Conservation (phyloP, 257 asterid genomes). For the Penstemon barbatus region DNA sequence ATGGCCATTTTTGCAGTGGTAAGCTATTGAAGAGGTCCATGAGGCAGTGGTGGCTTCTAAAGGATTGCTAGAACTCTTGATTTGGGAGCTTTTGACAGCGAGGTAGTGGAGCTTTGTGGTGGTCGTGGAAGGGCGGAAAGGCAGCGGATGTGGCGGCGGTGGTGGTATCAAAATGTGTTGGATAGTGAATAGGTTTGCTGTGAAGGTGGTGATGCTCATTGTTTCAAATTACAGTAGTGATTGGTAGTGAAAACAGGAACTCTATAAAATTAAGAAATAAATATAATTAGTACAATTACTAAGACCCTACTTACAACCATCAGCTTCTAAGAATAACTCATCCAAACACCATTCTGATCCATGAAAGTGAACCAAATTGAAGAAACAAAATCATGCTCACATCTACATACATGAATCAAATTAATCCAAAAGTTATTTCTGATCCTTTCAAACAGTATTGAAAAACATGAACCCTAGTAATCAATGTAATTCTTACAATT, state of each 20-base stretch:
- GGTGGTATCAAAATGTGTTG: slow-evolving; percentile 9
- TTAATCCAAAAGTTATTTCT: no score
- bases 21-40: slow-evolving; percentile 74
- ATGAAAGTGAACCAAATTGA: no score
- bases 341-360: no score
- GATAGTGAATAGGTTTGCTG: slow-evolving; percentile 20
- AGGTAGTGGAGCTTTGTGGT: slow-evolving; percentile 18
- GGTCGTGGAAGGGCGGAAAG: slow-evolving; percentile 19
- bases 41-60: slow-evolving; percentile 48
- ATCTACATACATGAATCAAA: no score
- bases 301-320: no score
- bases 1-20: slow-evolving; percentile 60
- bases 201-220: slow-evolving; percentile 52
- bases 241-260: neutral
- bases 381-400: no score
- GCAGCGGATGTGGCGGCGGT: slow-evolving; percentile 29
- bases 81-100: slow-evolving; percentile 24
- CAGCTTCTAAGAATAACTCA: no score
- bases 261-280: no score
- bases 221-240: slow-evolving; percentile 35
- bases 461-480: no score
- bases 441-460: no score
- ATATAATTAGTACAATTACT: no score
- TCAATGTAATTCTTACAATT: no score
- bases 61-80: slow-evolving; percentile 8